Percentiles rank a stretch among this genome's conserved stretches.
These are phyloP conservation scores for Mycocentrospora acerina DNA, from an alignment of 2,329 filamentous ascomycete genomes.

Conservation along the genomic window DNA sequence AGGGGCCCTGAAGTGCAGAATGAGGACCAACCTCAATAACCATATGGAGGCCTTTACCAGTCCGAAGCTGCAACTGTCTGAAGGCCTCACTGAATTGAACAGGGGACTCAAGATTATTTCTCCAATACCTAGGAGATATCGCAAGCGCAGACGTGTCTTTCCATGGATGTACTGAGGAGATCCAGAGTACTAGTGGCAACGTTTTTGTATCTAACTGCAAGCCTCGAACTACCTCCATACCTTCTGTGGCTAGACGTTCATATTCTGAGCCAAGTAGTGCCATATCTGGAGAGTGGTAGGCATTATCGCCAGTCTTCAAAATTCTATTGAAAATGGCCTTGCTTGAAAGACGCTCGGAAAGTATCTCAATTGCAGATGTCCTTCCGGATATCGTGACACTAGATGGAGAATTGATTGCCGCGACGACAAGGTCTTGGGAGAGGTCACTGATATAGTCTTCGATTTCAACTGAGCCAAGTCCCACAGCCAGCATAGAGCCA, in stretches of 20 bases:
- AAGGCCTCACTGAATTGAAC: constrained; percentile 17
- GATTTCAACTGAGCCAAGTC: constrained; percentile 7
- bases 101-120: constrained; percentile 15
- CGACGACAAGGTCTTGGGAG: constrained; percentile 1
- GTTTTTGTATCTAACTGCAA: constrained; percentile 4
- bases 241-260: constrained; percentile 12
- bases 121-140: not conserved
- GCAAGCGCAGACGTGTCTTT: not conserved
- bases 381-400: constrained; percentile 50
- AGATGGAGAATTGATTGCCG: constrained; percentile 20
- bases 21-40: constrained; percentile 30
- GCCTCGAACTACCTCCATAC: constrained; percentile 17
- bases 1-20: constrained; percentile 32
- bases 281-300: constrained; percentile 44
- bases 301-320: constrained; percentile 43
- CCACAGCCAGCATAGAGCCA: constrained; percentile 22
- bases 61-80: constrained; percentile 1
- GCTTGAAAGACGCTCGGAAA: constrained; percentile 34
- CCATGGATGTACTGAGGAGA: not conserved
- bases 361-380: constrained; percentile 35
- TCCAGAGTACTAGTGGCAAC: constrained; percentile 1
- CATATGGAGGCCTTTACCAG: not conserved
- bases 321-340: constrained; percentile 43
- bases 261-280: not conserved
- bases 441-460: constrained; percentile 1